Conservation (phyloP, 2,329 filamentous ascomycete genomes). For the Didymella sp. region DNA sequence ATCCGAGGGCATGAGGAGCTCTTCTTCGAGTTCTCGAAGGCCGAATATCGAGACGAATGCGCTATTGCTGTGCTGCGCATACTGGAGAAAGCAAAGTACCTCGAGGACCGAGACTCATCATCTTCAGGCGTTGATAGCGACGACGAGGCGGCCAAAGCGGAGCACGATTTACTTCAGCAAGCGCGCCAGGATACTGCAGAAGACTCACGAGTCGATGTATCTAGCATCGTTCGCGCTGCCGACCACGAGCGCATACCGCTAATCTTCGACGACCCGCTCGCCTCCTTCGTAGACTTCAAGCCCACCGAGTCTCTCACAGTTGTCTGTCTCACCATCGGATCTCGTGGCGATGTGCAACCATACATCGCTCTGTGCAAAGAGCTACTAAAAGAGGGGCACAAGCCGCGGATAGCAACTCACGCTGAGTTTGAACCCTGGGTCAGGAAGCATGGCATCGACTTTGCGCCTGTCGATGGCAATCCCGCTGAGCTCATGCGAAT, state of each 20-base stretch:
- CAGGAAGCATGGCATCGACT: conserved; percentile 91
- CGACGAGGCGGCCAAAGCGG: conserved; percentile 76
- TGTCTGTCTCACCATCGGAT: conserved; percentile 95
- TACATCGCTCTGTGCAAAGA: conserved; percentile 97
- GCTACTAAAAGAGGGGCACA: conserved; percentile 85
- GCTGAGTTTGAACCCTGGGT: conserved; percentile 89
- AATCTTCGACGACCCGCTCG: conserved; percentile 85
- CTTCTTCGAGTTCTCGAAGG: conserved; percentile 88
- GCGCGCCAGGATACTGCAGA: conserved; percentile 62
- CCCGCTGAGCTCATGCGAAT: conserved; percentile 94
- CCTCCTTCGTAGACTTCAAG: conserved; percentile 91
- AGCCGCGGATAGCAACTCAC: conserved; percentile 87
- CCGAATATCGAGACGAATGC: conserved; percentile 86
- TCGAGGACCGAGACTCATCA: conserved; percentile 73
- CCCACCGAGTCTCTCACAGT: conserved; percentile 79
- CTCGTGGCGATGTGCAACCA: conserved; percentile 93
- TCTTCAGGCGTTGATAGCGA: conserved; percentile 72
- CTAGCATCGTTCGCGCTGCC: conserved; percentile 40
- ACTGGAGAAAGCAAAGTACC: conserved; percentile 73
- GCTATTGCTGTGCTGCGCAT: conserved; percentile 79
- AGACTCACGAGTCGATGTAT: conserved; percentile 28
- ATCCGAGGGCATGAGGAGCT: conserved; percentile 94
- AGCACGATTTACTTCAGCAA: conserved; percentile 80
- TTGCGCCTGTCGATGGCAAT: conserved; percentile 85
- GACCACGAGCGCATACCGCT: conserved; percentile 72